Conservation (phyloP, 495 filamentous ascomycete species). For the Aspergillus cristatus region DNA sequence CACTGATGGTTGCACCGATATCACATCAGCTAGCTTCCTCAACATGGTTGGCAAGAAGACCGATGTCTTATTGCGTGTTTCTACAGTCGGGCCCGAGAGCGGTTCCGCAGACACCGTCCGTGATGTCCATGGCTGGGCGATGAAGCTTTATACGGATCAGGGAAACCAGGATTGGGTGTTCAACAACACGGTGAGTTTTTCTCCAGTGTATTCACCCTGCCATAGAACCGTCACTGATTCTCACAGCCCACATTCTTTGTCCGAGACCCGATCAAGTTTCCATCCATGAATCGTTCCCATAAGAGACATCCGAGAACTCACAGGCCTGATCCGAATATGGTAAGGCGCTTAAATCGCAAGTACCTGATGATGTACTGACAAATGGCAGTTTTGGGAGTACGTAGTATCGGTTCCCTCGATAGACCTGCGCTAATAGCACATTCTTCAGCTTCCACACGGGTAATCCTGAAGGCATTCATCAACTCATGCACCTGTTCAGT, state of each 20-base stretch:
- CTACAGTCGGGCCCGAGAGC: conserved; percentile 55
- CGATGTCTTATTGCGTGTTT: conserved; percentile 49
- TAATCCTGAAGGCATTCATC: conserved; percentile 42
- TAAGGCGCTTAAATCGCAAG: conserved; percentile 2
- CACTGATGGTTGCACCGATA: conserved; percentile 42
- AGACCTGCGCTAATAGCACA: neutral
- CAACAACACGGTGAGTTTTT: conserved; percentile 19
- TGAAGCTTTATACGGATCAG: conserved; percentile 74
- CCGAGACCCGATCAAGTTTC: conserved; percentile 46
- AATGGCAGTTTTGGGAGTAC: neutral
- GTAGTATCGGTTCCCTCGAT: neutral
- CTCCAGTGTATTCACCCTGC: no score
- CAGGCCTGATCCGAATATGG: conserved; percentile 40
- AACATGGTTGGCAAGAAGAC: conserved; percentile 54
- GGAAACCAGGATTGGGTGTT: conserved; percentile 57
- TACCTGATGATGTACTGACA: neutral
- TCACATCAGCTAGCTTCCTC: conserved; percentile 32
- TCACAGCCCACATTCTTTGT: conserved; percentile 42
- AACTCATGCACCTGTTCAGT: conserved; percentile 60
- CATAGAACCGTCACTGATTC: neutral
- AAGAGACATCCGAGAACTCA: conserved; percentile 41
- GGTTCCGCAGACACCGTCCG: conserved; percentile 57
- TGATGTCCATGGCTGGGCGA: conserved; percentile 57
- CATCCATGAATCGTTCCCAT: conserved; percentile 42
- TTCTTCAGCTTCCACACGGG: conserved; percentile 31